Evolutionary conservation across 495 filamentous ascomycete genomes (phyloP), one percentile per base, ranked within the genome.

Genomic region (Pyronema domesticum): DNA sequence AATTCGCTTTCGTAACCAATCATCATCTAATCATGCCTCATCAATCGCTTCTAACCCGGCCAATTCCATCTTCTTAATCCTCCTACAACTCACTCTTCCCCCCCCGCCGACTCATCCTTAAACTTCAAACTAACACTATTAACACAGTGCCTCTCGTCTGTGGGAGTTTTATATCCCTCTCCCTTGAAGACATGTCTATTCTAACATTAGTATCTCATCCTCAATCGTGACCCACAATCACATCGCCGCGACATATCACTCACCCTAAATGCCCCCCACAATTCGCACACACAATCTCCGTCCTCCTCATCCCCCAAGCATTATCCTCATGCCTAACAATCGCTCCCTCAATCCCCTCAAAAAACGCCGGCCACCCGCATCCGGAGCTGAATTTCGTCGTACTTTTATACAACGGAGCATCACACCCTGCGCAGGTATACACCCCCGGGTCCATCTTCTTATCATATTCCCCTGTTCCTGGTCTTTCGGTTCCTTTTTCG

Each of bases 341-440:
- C 0, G 89, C 91, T 0, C 87, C 89, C 0, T 89, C 87, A 47
- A 95, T 78, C 47, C 80, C 85, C 68, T 98, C 91, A 57, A 87
- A 98, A 67, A 95, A 98, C 8, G 91, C 91, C 0, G 91, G 91
- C 91, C 91, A 98, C 48, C 91, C 91, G 69, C 91, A 98, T 33
- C 87, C 87, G 35, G 85, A 89, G 65, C 85, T 85, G 74, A 98
- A 98, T 65, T 98, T 98, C 69, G 91, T 86, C 54, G 71, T 74
- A 8, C 89, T 86, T 61, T 75, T 83, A 73, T 98, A 98, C 10
- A 98, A 80, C 5, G 89, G 88, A 5, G 89, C 77, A 59, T 79
- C 64, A 73, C 91, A 98, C 46, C 76, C 91, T 3, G 81, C 85
- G 70, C 91, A 98, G 54, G 71, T 78, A 72, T 95, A 94, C 46